Conservation (phyloP, 371 early-diverging fungal species). For the Funneliformis caledonium region DNA sequence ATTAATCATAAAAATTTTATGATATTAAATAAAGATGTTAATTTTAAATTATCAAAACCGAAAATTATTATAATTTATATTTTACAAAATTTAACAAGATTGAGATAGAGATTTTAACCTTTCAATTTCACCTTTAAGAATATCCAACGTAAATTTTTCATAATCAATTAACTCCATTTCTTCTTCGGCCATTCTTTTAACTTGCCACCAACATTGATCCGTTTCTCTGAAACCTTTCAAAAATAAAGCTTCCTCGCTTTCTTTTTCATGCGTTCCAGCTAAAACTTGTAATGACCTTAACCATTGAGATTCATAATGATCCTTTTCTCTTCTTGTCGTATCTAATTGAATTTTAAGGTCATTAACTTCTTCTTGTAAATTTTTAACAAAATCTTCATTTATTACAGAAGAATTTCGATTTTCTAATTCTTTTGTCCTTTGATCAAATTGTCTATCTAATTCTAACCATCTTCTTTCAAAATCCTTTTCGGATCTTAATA, state of each 20-base stretch:
- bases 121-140: constrained; percentile 27
- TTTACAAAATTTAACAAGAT: not conserved
- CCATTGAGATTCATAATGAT: constrained; percentile 36
- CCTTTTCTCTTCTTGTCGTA: not conserved
- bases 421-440: constrained; percentile 12
- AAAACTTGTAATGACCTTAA: constrained; percentile 25
- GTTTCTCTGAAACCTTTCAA: constrained; percentile 21
- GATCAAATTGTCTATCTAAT: constrained; percentile 37
- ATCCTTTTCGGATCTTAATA: constrained; percentile 35
- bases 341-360: constrained; percentile 27
- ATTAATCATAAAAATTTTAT: not conserved
- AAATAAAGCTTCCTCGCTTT: constrained; percentile 16
- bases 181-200: constrained; percentile 37
- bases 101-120: constrained; percentile 18
- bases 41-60: not conserved
- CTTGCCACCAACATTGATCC: constrained; percentile 35
- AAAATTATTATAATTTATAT: not conserved
- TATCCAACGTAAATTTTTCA: constrained; percentile 31
- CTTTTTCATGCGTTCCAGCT: constrained; percentile 10
- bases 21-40: not conserved
- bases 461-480: constrained; percentile 35
- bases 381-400: not conserved
- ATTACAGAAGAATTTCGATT: not conserved
- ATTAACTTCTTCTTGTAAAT: constrained; percentile 3
- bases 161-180: constrained; percentile 26